A percentile compares a stretch with the other conserved stretches of the same genome.
These are phyloP conservation scores for Mycena filopes DNA, from an alignment of 768 basidiomycete genomes.

Conservation along the genomic window DNA sequence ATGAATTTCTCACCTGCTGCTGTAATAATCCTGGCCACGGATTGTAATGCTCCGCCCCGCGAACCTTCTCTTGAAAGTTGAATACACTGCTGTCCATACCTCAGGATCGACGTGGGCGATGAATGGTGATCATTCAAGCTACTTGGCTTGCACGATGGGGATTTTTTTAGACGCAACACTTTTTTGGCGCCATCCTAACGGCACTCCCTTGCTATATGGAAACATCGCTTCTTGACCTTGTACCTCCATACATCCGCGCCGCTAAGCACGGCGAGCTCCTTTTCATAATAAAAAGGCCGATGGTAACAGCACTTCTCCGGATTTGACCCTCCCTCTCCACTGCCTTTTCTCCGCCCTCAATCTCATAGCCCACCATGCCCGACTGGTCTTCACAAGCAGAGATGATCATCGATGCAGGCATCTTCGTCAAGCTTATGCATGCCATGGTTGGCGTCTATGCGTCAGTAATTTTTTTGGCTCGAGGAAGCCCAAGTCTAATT, in stretches of 20 bases:
- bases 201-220: slow-evolving; percentile 18
- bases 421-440: slow-evolving; percentile 66
- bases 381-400: slow-evolving; percentile 66
- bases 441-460: slow-evolving; percentile 66
- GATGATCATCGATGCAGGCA: slow-evolving; percentile 55
- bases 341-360: background rate
- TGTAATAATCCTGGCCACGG: too few relatives aligned
- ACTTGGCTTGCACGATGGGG: background rate
- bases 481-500: slow-evolving; percentile 1
- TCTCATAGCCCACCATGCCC: slow-evolving; percentile 46
- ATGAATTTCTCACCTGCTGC: too few relatives aligned
- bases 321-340: slow-evolving; percentile 16
- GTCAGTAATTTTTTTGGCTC: slow-evolving; percentile 43
- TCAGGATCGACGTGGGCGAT: too few relatives aligned
- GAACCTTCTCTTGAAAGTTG: too few relatives aligned
- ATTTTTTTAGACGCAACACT: slow-evolving; percentile 16
- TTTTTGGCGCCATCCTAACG: slow-evolving; percentile 21
- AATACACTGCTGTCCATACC: too few relatives aligned
- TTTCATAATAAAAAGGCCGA: slow-evolving; percentile 19
- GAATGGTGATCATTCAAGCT: background rate
- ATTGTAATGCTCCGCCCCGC: too few relatives aligned
- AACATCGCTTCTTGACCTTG: slow-evolving; percentile 10
- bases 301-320: background rate
- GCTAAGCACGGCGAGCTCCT: slow-evolving; percentile 8
- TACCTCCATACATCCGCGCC: slow-evolving; percentile 21